A percentile compares a stretch with the other conserved stretches of the same genome.
phyloP scores from a whole-genome alignment of 2,329 filamentous ascomycete species.

The Hypoxylon sp. region DNA sequence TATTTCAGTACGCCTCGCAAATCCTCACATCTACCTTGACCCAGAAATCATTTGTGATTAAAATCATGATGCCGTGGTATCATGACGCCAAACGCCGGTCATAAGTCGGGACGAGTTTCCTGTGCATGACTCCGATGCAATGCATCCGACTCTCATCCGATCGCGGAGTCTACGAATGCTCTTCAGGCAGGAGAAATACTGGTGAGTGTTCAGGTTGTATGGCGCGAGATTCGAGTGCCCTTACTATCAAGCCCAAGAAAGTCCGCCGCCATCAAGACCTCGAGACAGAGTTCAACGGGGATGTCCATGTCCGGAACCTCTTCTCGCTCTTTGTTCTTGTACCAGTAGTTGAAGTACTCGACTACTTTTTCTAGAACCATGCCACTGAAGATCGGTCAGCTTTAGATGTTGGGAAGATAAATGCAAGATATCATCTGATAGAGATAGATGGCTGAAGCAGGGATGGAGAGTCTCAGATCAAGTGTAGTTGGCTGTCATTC shows the following conservation, averaged over 20 bases:
- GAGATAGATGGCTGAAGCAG: constrained; percentile 1
- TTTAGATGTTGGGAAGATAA: not conserved
- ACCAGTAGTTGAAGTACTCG: constrained; percentile 88
- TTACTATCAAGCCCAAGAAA: constrained; percentile 78
- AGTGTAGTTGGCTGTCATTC: constrained; percentile 72
- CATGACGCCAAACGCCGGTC: constrained; percentile 35
- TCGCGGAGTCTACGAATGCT: constrained; percentile 22
- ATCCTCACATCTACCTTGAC: constrained; percentile 47
- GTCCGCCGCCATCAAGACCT: constrained; percentile 83
- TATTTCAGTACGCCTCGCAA: constrained; percentile 15
- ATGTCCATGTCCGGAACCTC: constrained; percentile 87
- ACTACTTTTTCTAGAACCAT: constrained; percentile 84
- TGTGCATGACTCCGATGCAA: not conserved
- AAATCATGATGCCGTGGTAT: constrained; percentile 31
- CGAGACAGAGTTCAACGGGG: constrained; percentile 82
- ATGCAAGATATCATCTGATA: not conserved
- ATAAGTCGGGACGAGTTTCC: not conserved
- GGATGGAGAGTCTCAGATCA: constrained; percentile 68
- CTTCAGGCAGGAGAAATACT: constrained; percentile 29
- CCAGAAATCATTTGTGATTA: constrained; percentile 19
- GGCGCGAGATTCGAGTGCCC: constrained; percentile 41
- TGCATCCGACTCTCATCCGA: constrained; percentile 1
- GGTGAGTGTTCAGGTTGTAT: constrained; percentile 25
- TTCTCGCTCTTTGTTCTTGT: constrained; percentile 77
- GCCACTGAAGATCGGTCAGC: constrained; percentile 65